phyloP scores from a whole-genome alignment of 2,329 filamentous ascomycete genomes.

The Hymenoscyphus linearis region DNA sequence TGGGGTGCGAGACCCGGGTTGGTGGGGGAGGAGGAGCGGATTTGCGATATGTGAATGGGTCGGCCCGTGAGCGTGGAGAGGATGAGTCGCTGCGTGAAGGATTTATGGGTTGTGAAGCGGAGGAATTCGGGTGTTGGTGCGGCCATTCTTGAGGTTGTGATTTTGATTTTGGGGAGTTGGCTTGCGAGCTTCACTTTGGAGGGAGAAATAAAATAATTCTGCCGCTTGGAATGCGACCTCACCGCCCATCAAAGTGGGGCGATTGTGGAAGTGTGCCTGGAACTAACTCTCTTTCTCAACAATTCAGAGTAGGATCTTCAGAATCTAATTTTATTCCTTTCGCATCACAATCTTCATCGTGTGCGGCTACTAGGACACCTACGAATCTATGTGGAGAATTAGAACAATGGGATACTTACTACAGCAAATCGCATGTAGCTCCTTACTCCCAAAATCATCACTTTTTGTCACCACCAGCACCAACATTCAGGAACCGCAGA shows the following conservation, averaged over 20 bases:
- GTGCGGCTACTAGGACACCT: no score
- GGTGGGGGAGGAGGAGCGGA: conserved; percentile 79
- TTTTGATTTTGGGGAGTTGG: background rate
- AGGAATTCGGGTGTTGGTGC: conserved; percentile 43
- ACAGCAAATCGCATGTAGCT: background rate
- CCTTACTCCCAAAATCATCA: background rate
- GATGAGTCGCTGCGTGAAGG: conserved; percentile 77
- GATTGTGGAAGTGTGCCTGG: background rate
- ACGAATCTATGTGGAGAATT: no score
- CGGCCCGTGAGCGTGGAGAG: conserved; percentile 88
- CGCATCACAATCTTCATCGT: no score
- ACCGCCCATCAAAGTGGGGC: background rate
- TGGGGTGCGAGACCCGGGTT: conserved; percentile 85
- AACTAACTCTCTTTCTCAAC: no score
- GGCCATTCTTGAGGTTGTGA: conserved; percentile 24
- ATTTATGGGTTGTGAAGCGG: conserved; percentile 77
- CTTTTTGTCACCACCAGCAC: background rate
- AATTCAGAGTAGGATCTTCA: no score
- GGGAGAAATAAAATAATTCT: conserved; percentile 2
- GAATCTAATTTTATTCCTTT: no score
- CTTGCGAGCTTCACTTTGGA: conserved; percentile 4
- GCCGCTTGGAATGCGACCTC: background rate
- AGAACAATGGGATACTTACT: no score
- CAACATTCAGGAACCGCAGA: background rate
- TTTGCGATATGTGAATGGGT: conserved; percentile 87